Evolutionary conservation across 1,284 basidiomycete species (phyloP).

Genomic region (Rhodotorula sp.): DNA sequence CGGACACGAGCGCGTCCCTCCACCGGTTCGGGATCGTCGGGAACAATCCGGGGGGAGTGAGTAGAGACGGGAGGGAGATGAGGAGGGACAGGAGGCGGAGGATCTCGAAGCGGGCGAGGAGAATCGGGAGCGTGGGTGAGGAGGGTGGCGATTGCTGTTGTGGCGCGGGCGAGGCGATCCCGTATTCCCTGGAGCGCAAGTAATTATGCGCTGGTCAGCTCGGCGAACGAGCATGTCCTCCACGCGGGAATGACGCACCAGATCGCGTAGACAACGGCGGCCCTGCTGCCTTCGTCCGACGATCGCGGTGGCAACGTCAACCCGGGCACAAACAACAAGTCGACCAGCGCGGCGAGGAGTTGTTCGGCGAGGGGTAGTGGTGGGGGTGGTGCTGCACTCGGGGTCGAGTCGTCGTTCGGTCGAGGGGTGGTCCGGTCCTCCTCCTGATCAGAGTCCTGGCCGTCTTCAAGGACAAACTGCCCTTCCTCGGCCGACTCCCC

Average conservation of each 20-base stretch:
- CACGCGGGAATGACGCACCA: no score
- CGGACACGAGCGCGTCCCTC: conserved; percentile 59
- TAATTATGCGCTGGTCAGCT: no score
- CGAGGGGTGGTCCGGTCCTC: neutral
- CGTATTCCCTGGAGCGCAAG: no score
- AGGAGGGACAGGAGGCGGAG: conserved; percentile 68
- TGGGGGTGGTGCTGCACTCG: neutral
- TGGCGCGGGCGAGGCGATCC: conserved; percentile 15
- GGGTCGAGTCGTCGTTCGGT: neutral
- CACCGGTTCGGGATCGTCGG: conserved; percentile 71
- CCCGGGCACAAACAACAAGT: conserved; percentile 84
- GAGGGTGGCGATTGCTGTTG: neutral
- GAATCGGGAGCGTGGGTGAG: neutral
- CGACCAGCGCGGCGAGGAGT: conserved; percentile 72
- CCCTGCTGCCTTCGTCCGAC: conserved; percentile 49
- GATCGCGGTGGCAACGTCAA: conserved; percentile 63
- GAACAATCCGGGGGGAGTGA: conserved; percentile 69
- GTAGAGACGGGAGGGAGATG: conserved; percentile 69
- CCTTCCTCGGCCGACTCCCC: conserved; percentile 41
- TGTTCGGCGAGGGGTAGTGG: conserved; percentile 68
- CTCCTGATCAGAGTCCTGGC: conserved; percentile 49
- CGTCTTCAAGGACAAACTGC: conserved; percentile 59
- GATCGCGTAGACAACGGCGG: conserved; percentile 78
- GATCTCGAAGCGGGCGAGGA: conserved; percentile 33
- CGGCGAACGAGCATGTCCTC: no score